Evolutionary conservation across 2,329 filamentous ascomycete genomes (phyloP).

Genomic region (Elsinoe fawcettii): DNA sequence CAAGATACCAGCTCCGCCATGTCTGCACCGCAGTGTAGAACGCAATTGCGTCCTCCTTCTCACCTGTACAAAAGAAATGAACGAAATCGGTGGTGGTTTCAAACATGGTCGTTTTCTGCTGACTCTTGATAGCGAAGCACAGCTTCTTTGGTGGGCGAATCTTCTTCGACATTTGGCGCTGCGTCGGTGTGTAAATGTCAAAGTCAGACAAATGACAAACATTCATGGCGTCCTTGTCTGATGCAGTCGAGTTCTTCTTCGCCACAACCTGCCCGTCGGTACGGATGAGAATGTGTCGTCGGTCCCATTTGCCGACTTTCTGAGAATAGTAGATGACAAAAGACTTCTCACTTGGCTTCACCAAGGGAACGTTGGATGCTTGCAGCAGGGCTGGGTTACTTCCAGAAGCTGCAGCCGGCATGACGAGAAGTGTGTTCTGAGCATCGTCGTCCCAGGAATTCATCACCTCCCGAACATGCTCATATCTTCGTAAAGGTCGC

Average conservation of each 20-base stretch:
- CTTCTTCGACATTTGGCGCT: conserved; percentile 57
- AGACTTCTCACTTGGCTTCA: conserved; percentile 57
- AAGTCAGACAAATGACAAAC: conserved; percentile 87
- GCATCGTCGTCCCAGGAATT: conserved; percentile 85
- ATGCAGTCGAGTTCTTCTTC: conserved; percentile 58
- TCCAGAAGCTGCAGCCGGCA: conserved; percentile 47
- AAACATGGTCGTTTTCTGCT: conserved; percentile 81
- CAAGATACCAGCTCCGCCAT: conserved; percentile 90
- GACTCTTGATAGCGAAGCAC: conserved; percentile 85
- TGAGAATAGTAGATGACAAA: conserved; percentile 75
- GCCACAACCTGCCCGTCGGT: conserved; percentile 62
- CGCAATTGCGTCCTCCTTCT: conserved; percentile 54
- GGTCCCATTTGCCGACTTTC: conserved; percentile 78
- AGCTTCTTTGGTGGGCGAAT: conserved; percentile 77
- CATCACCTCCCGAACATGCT: conserved; percentile 77
- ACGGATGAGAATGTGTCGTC: conserved; percentile 68
- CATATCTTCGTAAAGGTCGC: conserved; percentile 74
- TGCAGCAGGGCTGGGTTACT: conserved; percentile 55
- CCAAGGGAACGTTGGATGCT: conserved; percentile 53
- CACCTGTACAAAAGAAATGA: conserved; percentile 82
- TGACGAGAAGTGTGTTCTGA: conserved; percentile 65
- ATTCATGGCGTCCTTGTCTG: conserved; percentile 58
- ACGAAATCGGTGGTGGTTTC: conserved; percentile 76
- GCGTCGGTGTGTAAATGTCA: conserved; percentile 75
- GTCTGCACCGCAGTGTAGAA: conserved; percentile 66